These are phyloP conservation scores for Penicillium atrosanguineum DNA, from an alignment of 495 filamentous ascomycete genomes.

Conservation along the genomic window DNA sequence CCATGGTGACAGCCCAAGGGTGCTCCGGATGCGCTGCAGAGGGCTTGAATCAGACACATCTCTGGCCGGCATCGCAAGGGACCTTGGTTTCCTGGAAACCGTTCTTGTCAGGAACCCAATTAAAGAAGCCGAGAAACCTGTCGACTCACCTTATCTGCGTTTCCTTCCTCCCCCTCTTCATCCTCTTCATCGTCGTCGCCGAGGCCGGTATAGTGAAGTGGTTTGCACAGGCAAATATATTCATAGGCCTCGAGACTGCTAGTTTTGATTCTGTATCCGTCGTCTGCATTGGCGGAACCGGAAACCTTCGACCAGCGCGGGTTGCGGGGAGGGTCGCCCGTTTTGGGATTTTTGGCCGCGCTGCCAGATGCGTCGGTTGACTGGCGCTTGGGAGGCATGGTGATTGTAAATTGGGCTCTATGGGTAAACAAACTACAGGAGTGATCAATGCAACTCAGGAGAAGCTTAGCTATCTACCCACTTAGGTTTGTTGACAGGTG, in stretches of 20 bases:
- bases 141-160: neutral
- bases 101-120: neutral
- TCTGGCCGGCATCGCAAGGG: neutral
- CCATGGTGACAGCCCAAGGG: neutral
- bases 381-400: constrained; percentile 3
- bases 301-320: constrained; percentile 40
- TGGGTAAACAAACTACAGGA: too few species aligned
- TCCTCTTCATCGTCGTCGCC: neutral
- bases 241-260: neutral
- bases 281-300: constrained; percentile 38
- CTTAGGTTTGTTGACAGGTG: too few species aligned
- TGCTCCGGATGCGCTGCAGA: neutral
- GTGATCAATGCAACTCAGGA: too few species aligned
- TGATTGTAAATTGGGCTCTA: neutral
- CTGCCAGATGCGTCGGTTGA: neutral
- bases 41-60: neutral
- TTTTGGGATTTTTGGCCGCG: constrained; percentile 1
- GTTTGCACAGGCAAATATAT: neutral
- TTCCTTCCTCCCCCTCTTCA: constrained; percentile 8
- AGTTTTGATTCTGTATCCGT: neutral
- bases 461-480: too few species aligned
- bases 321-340: constrained; percentile 14
- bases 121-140: neutral
- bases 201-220: neutral
- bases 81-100: neutral